A percentile compares a stretch with the other conserved stretches of the same genome.
Conservation (phyloP, 1,284 basidiomycete species). For the Ceratobasidium papillatum region DNA sequence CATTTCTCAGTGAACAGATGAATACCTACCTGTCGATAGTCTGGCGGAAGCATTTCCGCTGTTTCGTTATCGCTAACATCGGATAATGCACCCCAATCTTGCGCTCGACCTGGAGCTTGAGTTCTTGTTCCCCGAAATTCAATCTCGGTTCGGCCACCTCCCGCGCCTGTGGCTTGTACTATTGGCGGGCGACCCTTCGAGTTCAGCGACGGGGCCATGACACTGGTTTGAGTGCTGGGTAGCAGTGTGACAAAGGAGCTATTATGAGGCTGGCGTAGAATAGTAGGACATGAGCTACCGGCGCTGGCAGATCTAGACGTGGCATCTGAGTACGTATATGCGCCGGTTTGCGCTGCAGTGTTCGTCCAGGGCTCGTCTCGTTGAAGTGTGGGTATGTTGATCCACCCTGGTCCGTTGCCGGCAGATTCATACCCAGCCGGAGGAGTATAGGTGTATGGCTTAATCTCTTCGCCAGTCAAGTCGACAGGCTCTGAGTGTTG, state of each 20-base stretch:
- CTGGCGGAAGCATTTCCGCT: constrained; percentile 2
- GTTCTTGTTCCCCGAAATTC: constrained; percentile 2
- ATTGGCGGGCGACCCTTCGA: background rate
- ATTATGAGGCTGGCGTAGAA: background rate
- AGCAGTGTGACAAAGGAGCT: background rate
- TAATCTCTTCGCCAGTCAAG: background rate
- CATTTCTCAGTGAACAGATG: too few species aligned
- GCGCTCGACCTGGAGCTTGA: background rate
- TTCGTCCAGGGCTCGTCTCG: constrained; percentile 3
- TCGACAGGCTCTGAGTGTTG: background rate
- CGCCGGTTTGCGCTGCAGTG: background rate
- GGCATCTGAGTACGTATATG: background rate
- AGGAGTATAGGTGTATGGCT: constrained; percentile 16
- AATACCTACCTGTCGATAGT: constrained; percentile 19
- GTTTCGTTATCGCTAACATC: background rate
- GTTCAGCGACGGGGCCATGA: background rate
- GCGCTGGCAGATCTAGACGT: background rate
- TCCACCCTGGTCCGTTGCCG: constrained; percentile 17
- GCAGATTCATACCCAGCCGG: constrained; percentile 18
- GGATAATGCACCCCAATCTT: background rate
- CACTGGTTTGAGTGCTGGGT: background rate
- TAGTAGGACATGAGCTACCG: too few species aligned
- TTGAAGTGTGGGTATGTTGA: background rate
- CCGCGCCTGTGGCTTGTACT: background rate
- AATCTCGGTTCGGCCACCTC: background rate